Base-by-base conservation (phyloP, 2,329 filamentous ascomycete genomes). In the Hypoxylon sp. region DNA sequence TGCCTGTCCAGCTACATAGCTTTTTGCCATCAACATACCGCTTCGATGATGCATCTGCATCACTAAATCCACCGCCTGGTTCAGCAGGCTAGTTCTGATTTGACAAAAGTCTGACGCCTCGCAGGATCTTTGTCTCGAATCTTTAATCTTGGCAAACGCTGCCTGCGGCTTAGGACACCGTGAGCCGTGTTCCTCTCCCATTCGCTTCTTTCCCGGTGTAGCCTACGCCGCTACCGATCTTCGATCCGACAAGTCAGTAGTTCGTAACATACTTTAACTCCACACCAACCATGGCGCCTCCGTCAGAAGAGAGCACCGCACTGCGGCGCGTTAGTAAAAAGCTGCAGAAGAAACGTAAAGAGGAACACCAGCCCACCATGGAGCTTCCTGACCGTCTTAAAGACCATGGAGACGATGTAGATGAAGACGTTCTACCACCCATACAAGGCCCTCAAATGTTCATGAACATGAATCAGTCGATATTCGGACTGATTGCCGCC, bases 401-500 rank as follows among this genome's bases (percentile, higher is more conserved):
- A 73, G 81, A 83, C 48, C 71, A 76, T 45, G 82, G 79, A 67
- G 84, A 83, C 60, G 81, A 85, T 63, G 80, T 80, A 30, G 84
- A 85, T 47, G 82, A 87, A 70, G 82, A 85, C 37, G 79, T 83
- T 45, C 70, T 81, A 47, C 78, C 79, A 3, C 78, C 82, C 1
- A 76, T 73, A 7, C 81, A 83, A 61, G 80, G 79, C 37, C 79
- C 81, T 12, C 81, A 83, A 68, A 82, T 86, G 77, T 84, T 86
- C 63, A 82, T 88, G 79, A 93, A 94, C 74, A 93, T 97, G 89
- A 96, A 97, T 78, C 94, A 97, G 83, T 96, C 93, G 70, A 90
- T 98, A 59, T 97, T 97, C 78, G 94, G 93, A 57, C 88, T 98
- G 80, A 94, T 98, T 71, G 92, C 94, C 5, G 93, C 93, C 14